A percentile compares a stretch with the other conserved stretches of the same genome.
Evolutionary conservation across 2,329 filamentous ascomycete genomes (phyloP).

Genomic region (Scedosporium boydii): DNA sequence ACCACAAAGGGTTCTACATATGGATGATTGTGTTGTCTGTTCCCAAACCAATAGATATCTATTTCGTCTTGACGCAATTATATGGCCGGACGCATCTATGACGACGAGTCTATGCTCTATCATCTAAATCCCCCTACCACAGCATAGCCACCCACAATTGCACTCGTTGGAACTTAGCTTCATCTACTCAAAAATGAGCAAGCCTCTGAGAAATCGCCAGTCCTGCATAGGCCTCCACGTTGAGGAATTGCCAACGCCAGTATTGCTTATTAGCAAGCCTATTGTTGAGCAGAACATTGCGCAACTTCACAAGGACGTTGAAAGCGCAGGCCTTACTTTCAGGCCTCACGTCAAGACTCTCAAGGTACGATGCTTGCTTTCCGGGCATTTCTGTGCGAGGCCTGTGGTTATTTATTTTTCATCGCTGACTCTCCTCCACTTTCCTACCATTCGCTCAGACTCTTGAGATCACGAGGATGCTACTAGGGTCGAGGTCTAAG

Average conservation of each 20-base stretch:
- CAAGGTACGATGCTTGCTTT: conserved; percentile 19
- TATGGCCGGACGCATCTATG: too few relatives aligned
- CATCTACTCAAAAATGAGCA: too few relatives aligned
- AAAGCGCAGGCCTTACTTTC: conserved; percentile 25
- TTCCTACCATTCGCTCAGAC: conserved; percentile 15
- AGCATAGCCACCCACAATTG: too few relatives aligned
- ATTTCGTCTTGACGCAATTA: too few relatives aligned
- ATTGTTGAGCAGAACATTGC: conserved; percentile 27
- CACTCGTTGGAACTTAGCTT: too few relatives aligned
- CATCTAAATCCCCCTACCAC: too few relatives aligned
- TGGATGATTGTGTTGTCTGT: too few relatives aligned
- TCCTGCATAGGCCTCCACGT: conserved; percentile 24
- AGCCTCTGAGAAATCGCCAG: conserved; percentile 13
- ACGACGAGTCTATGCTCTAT: too few relatives aligned
- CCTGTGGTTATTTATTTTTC: too few relatives aligned
- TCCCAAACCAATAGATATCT: too few relatives aligned
- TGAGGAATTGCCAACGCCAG: conserved; percentile 26
- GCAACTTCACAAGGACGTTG: conserved; percentile 26
- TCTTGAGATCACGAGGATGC: conserved; percentile 26
- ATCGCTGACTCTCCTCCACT: background rate
- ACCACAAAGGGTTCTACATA: too few relatives aligned
- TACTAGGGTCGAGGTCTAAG: conserved; percentile 26
- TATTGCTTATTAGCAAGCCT: conserved; percentile 27
- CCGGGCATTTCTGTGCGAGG: too few relatives aligned
- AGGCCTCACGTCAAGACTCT: conserved; percentile 35